Evolutionary conservation across 371 early-diverging fungal species (phyloP).

Genomic region (Circinella umbellata): DNA sequence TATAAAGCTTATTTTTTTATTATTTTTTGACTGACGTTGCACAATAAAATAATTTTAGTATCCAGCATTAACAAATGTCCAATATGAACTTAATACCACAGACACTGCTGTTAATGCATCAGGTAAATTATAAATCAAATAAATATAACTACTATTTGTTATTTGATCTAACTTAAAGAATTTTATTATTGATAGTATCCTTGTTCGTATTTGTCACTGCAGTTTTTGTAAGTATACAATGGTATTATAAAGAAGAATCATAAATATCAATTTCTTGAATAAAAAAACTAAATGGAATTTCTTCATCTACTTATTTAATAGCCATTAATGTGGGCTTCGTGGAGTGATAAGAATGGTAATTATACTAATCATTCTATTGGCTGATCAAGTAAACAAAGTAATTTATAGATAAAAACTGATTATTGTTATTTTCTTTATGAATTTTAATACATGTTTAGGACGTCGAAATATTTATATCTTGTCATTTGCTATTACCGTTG

Average conservation of each 20-base stretch:
- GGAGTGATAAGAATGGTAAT: conserved; percentile 27
- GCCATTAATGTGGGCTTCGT: conserved; percentile 37
- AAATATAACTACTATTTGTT: too few relatives aligned
- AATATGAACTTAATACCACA: conserved; percentile 25
- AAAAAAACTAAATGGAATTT: neutral
- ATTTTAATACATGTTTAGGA: conserved; percentile 3
- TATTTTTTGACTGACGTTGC: neutral
- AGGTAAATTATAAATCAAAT: conserved; percentile 13
- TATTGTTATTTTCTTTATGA: too few relatives aligned
- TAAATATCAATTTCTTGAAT: neutral
- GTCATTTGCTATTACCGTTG: conserved; percentile 29
- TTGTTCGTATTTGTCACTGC: conserved; percentile 29
- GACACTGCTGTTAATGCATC: conserved; percentile 36
- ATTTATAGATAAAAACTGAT: too few relatives aligned
- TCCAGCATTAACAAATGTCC: conserved; percentile 28
- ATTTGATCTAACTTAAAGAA: too few relatives aligned
- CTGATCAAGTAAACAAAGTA: too few relatives aligned
- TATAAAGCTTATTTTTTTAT: neutral
- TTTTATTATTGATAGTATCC: conserved; percentile 17
- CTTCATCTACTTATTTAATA: conserved; percentile 3
- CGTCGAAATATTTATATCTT: conserved; percentile 30
- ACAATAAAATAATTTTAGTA: conserved; percentile 14
- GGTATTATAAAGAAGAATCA: too few relatives aligned
- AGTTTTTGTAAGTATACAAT: conserved; percentile 20
- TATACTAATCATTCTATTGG: too few relatives aligned